Evolutionary conservation across 495 filamentous ascomycete genomes (phyloP), one percentile per base, ranked within the genome.

Genomic region (Talaromyces ruber): DNA sequence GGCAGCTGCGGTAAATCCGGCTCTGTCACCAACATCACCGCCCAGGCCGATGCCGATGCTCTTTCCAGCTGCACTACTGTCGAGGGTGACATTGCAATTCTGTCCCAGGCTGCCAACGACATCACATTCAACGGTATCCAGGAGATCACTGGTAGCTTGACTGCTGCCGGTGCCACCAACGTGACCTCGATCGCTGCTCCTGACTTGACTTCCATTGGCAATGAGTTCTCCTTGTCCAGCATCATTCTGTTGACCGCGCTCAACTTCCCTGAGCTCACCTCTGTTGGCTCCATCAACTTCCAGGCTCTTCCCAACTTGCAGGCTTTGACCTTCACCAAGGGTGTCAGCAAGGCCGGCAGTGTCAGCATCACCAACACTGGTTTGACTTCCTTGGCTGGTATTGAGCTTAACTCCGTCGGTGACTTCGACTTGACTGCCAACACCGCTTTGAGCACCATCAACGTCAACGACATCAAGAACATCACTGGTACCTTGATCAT

Each of bases 381-480:
- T 70, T 82, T 98, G 63, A 79, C 71, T 69, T 81, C 75, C 63
- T 82, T 99, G 37, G 74, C 86, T 64, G 91, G 90, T 73, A 88
- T 99, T 72, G 86, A 90, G 70, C 78, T 97, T 62, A 66, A 81
- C 57, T 79, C 75, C 26, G 80, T 88, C 28, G 76, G 75, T 21
- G 76, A 70, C 50, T 82, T 95, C 71, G 76, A 91, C 66, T 83
- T 96, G 78, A 87, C 90, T 79, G 92, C 93, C 82, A 96, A 96
- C 84, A 76, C 71, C 37, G 80, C 82, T 62, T 74, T 96, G 63
- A 79, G 82, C 67, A 79, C 74, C 45, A 87, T 92, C 77, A 84
- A 86, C 69, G 81, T 93, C 68, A 78, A 79, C 71, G 81, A 86
- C 71, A 81, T 96, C 63, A 76, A 74, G 69, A 89, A 86, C 73